Base-by-base conservation (phyloP, 2,329 filamentous ascomycete species). In the Coniochaeta hoffmannii region DNA sequence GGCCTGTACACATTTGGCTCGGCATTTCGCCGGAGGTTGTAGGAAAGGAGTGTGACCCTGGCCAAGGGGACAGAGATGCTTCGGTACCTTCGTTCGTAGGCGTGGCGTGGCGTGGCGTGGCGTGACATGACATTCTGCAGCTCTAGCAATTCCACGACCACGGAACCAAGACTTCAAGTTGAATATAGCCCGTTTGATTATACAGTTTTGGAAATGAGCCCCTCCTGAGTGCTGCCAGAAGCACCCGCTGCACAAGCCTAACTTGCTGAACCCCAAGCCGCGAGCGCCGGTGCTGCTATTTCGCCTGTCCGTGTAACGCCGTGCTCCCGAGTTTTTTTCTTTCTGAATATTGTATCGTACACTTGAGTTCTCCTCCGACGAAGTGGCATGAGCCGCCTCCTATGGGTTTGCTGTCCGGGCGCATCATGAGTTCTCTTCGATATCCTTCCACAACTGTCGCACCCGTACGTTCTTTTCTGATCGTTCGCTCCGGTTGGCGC, bases 1-100 rank as follows among this genome's bases (percentile, higher is more conserved):
- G 93, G 93, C 15, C 68, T 96, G 63, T 78, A 83, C 65, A 86
- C 87, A 24, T 97, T 94, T 74, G 92, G 90, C 58, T 80, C 79
- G 65, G 90, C 87, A 36, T 88, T 75, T 62, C 69, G 74, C 22
- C 41, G 41, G 11, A 46, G 41, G 41, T 46, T 46, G 41, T 46
- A 28, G 15, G 19, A 22, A 8, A 8, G 12, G 7, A 12, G 30
- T 32, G 7, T 7, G 30, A 32, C 30, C 7, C n/a, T 22, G 6
- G 36, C 36, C 17, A 4, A 19, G 2, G 22, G 36, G 5, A 41
- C 17, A 10, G n/a, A 38, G 5, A 17, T 10, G 32, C 8, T 19
- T 19, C 36, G 36, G 17, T 22, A 22, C n/a, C n/a, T n/a, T n/a
- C n/a, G n/a, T n/a, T n/a, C n/a, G n/a, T n/a, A n/a, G n/a, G n/a